These are phyloP conservation scores for Aureobasidium sp. DNA, from an alignment of 2,329 filamentous ascomycete genomes.

Conservation along the genomic window DNA sequence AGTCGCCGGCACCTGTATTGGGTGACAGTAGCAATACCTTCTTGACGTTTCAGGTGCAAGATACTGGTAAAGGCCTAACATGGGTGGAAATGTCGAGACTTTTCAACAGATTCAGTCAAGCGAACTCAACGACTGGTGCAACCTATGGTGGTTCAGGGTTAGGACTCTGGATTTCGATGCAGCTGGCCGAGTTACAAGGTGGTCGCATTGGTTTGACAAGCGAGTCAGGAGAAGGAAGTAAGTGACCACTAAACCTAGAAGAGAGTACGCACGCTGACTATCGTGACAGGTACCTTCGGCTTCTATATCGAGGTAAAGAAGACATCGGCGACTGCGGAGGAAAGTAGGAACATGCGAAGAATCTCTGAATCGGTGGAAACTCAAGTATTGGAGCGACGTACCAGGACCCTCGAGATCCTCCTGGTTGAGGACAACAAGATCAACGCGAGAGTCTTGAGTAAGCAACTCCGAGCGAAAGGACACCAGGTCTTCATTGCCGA, in stretches of 20 bases:
- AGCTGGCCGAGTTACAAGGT: slow-evolving; percentile 73
- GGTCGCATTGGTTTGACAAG: slow-evolving; percentile 72
- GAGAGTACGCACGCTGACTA: no score
- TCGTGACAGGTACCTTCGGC: no score
- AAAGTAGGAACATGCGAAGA: no score
- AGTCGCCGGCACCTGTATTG: slow-evolving; percentile 29
- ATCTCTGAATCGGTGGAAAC: background rate
- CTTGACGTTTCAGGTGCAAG: slow-evolving; percentile 38
- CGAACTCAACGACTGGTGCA: background rate
- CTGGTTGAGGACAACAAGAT: slow-evolving; percentile 45
- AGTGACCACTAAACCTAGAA: no score
- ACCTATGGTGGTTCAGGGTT: slow-evolving; percentile 61
- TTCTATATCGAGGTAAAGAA: no score
- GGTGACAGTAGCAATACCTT: slow-evolving; percentile 40
- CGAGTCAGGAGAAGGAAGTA: slow-evolving; percentile 61
- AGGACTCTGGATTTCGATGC: slow-evolving; percentile 72
- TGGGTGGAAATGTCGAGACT: slow-evolving; percentile 46
- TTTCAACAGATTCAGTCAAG: slow-evolving; percentile 73
- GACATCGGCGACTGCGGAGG: no score
- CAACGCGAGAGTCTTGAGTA: slow-evolving; percentile 45
- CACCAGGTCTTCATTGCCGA: slow-evolving; percentile 41
- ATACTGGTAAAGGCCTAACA: slow-evolving; percentile 40
- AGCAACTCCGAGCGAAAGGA: slow-evolving; percentile 41
- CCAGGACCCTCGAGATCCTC: no score
- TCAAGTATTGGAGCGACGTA: no score